These are phyloP conservation scores for Golubevia sp. DNA, from an alignment of 1,284 basidiomycete genomes.

Conservation along the genomic window DNA sequence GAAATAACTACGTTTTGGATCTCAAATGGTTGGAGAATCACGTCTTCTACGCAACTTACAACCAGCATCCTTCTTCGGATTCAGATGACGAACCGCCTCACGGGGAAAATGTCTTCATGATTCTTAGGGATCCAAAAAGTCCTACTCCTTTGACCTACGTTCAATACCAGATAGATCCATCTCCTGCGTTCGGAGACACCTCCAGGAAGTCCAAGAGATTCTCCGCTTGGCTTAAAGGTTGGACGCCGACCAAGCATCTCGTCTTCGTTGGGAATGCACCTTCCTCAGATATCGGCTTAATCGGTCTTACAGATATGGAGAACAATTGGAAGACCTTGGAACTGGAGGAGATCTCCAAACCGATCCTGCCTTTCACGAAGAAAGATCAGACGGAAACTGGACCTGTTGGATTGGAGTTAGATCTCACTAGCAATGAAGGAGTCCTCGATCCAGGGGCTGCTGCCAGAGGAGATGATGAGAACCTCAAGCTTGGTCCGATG, in stretches of 20 bases:
- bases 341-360: constrained; percentile 65
- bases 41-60: constrained; percentile 66
- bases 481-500: constrained; percentile 63
- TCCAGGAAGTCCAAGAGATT: constrained; percentile 29
- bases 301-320: constrained; percentile 38
- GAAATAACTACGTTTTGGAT: constrained; percentile 46
- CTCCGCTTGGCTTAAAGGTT: constrained; percentile 29
- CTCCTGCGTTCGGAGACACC: constrained; percentile 40
- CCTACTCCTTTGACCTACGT: constrained; percentile 20
- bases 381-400: constrained; percentile 63
- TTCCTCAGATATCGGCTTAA: constrained; percentile 57
- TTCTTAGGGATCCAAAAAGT: constrained; percentile 47
- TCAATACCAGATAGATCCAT: constrained; percentile 48
- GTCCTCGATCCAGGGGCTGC: constrained; percentile 62
- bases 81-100: constrained; percentile 47
- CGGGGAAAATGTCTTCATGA: constrained; percentile 60
- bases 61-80: constrained; percentile 61
- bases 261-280: constrained; percentile 64
- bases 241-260: constrained; percentile 63
- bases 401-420: constrained; percentile 65
- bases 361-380: constrained; percentile 64
- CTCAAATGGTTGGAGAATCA: constrained; percentile 68
- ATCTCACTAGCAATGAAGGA: constrained; percentile 62
- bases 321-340: constrained; percentile 63
- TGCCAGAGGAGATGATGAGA: constrained; percentile 63